Evolutionary conservation across 2,329 filamentous ascomycete species (phyloP).

Genomic region (Stachybotrys chartarum): DNA sequence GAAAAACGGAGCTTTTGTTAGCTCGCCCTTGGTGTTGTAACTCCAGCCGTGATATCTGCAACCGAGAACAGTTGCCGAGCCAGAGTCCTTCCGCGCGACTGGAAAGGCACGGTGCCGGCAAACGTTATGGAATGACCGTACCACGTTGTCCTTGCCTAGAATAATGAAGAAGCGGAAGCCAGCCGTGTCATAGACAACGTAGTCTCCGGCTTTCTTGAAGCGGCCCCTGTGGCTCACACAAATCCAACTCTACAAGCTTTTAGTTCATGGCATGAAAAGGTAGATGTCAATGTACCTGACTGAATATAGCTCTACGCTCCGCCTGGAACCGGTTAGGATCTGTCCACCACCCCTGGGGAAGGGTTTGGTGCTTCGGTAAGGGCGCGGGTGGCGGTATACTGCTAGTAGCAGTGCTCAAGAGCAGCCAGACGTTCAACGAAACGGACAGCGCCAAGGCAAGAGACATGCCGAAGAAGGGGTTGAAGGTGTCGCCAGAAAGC

Average conservation of each 20-base stretch:
- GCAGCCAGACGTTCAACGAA: neutral
- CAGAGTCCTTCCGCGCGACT: slow-evolving; percentile 26
- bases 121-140: slow-evolving; percentile 32
- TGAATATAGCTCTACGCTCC: slow-evolving; percentile 35
- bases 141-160: slow-evolving; percentile 14
- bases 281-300: neutral
- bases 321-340: slow-evolving; percentile 31
- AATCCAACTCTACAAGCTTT: slow-evolving; percentile 26
- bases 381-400: neutral
- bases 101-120: slow-evolving; percentile 37
- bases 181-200: slow-evolving; percentile 23
- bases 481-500: neutral
- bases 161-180: slow-evolving; percentile 32
- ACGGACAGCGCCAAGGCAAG: neutral
- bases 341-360: slow-evolving; percentile 5
- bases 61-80: slow-evolving; percentile 28
- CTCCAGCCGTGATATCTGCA: slow-evolving; percentile 41
- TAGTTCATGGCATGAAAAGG: neutral
- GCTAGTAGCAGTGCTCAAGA: neutral
- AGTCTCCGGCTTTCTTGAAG: slow-evolving; percentile 26
- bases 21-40: slow-evolving; percentile 31
- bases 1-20: slow-evolving; percentile 35
- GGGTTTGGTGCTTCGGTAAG: neutral
- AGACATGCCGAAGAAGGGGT: neutral
- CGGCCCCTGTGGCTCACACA: slow-evolving; percentile 25